These are phyloP conservation scores for Erigeron canadensis DNA, from an alignment of 129 eudicot genomes.

Conservation along the genomic window DNA sequence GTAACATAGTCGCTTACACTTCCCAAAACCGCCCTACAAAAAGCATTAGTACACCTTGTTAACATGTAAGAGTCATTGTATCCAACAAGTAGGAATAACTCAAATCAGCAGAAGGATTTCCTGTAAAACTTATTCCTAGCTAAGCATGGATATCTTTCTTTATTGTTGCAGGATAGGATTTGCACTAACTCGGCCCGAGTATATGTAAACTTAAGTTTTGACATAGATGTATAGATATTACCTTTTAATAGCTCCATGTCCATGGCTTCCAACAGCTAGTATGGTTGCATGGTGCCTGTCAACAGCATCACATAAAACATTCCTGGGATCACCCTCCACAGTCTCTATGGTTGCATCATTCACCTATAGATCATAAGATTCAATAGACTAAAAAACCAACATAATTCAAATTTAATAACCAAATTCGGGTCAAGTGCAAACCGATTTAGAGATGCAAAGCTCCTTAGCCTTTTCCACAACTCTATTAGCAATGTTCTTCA, in stretches of 20 bases:
- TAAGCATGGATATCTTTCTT: too few relatives aligned
- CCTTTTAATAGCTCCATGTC: constrained; percentile 89
- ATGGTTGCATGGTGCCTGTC: constrained; percentile 77
- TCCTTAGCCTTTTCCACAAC: constrained; percentile 65
- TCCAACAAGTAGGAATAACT: too few relatives aligned
- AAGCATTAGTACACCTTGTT: not conserved
- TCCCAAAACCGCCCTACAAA: constrained; percentile 64
- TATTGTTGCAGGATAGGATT: too few relatives aligned
- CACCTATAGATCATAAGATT: constrained; percentile 36
- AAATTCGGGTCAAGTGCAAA: constrained; percentile 18
- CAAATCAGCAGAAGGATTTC: too few relatives aligned
- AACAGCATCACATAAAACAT: constrained; percentile 75
- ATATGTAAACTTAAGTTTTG: not conserved
- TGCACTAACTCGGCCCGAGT: too few relatives aligned
- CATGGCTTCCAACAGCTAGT: constrained; percentile 86
- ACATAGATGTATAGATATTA: constrained; percentile 15
- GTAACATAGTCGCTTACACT: constrained; percentile 73
- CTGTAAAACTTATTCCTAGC: too few relatives aligned
- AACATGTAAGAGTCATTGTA: not conserved
- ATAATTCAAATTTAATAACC: not conserved
- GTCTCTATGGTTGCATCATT: constrained; percentile 52
- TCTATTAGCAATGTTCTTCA: constrained; percentile 72
- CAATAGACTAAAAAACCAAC: not conserved
- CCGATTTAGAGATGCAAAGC: constrained; percentile 62
- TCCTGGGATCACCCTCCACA: constrained; percentile 82